Conservation (phyloP, 495 filamentous ascomycete genomes). For the Xylaria castorea region DNA sequence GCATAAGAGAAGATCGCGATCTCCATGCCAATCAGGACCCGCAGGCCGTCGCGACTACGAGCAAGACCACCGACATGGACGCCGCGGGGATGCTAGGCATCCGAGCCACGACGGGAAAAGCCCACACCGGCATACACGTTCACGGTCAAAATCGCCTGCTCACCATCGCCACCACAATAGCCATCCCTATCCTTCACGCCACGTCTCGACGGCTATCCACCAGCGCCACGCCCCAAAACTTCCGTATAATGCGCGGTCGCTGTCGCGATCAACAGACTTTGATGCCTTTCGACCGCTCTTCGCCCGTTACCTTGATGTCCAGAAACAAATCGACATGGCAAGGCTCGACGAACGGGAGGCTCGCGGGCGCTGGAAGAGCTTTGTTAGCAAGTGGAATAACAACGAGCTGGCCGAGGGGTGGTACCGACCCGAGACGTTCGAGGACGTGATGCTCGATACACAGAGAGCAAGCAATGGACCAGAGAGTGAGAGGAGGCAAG, state of each 20-base stretch:
- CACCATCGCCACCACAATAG: conserved; percentile 27
- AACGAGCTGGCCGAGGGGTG: conserved; percentile 91
- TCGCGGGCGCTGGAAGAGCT: conserved; percentile 92
- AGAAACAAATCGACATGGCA: conserved; percentile 74
- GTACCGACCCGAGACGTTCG: conserved; percentile 78
- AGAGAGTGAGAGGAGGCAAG: conserved; percentile 21
- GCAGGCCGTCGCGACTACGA: neutral
- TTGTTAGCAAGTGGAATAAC: conserved; percentile 90
- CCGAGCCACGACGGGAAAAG: neutral
- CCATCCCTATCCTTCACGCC: conserved; percentile 34
- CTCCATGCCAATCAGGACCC: neutral
- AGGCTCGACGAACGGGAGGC: conserved; percentile 72
- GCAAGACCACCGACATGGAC: neutral
- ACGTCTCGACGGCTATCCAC: conserved; percentile 18
- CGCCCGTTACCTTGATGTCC: conserved; percentile 85
- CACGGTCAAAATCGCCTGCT: conserved; percentile 17
- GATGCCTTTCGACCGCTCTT: conserved; percentile 72
- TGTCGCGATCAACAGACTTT: conserved; percentile 69
- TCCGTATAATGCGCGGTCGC: conserved; percentile 68
- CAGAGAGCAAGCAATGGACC: conserved; percentile 17
- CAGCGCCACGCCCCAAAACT: conserved; percentile 47
- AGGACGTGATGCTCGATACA: conserved; percentile 51
- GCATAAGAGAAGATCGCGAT: conserved; percentile 13
- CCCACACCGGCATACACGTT: neutral
- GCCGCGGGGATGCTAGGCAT: neutral